A percentile compares a stretch with the other conserved stretches of the same genome.
Evolutionary conservation across 148 eudicot species (phyloP).

Genomic region (Silene conica): DNA sequence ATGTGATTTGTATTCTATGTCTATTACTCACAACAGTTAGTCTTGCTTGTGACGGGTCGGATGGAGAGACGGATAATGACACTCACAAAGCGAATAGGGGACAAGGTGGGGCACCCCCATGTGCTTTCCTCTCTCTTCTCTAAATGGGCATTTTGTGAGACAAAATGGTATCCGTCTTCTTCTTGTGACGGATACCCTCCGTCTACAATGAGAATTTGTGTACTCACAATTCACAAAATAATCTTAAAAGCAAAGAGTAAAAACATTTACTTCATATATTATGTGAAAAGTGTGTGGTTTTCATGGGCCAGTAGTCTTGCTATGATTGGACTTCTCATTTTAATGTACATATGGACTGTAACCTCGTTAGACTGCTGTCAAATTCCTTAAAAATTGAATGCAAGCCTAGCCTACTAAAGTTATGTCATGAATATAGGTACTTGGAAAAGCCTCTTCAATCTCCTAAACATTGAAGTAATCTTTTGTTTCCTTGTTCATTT

Average conservation of each 20-base stretch:
- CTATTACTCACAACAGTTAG: too few species aligned
- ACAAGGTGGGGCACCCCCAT: too few species aligned
- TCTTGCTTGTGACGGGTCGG: too few species aligned
- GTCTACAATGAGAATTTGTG: too few species aligned
- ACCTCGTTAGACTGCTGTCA: neutral
- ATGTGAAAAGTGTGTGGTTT: neutral
- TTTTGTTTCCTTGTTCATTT: slow-evolving; percentile 14
- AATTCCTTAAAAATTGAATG: neutral
- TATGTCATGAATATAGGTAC: neutral
- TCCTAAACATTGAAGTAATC: slow-evolving; percentile 2
- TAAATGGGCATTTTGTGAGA: too few species aligned
- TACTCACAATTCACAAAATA: too few species aligned
- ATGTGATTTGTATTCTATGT: too few species aligned
- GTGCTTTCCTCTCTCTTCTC: too few species aligned
- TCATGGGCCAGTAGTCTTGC: neutral
- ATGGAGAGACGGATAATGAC: too few species aligned
- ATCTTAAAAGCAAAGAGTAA: neutral
- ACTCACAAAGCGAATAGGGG: too few species aligned
- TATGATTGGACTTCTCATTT: slow-evolving; percentile 9
- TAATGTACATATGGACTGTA: neutral
- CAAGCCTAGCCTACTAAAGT: neutral
- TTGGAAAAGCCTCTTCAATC: slow-evolving; percentile 10
- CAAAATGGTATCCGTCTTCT: too few species aligned
- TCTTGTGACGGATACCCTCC: too few species aligned
- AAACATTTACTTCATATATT: neutral